These are phyloP conservation scores for Ogataea trehaloabstinens DNA, from an alignment of 805 yeast genomes.

Conservation along the genomic window DNA sequence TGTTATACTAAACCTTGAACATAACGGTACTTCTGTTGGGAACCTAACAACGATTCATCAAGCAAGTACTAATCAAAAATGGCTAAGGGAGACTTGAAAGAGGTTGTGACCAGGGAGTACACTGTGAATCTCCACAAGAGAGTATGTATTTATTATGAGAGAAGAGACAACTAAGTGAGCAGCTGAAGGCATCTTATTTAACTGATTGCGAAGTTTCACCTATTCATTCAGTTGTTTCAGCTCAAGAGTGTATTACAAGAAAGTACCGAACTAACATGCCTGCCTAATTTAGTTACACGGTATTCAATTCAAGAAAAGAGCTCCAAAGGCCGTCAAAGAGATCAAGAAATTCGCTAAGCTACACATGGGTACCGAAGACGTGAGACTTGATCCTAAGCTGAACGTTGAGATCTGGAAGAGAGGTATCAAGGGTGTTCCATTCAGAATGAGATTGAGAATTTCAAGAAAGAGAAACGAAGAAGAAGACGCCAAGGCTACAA, in stretches of 20 bases:
- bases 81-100: slow-evolving; percentile 72
- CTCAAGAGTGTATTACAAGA: neutral
- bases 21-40: too few species aligned
- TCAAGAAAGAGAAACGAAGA: slow-evolving; percentile 98
- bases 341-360: slow-evolving; percentile 97
- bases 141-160: slow-evolving; percentile 68
- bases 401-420: slow-evolving; percentile 99
- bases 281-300: slow-evolving; percentile 72
- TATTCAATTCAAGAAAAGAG: slow-evolving; percentile 98
- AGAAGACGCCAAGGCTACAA: slow-evolving; percentile 97
- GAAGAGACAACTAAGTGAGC: neutral
- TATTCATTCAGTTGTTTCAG: neutral
- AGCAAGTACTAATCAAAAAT: slow-evolving; percentile 23
- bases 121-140: slow-evolving; percentile 99
- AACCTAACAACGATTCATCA: neutral
- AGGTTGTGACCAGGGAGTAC: slow-evolving; percentile 99
- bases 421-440: slow-evolving; percentile 99
- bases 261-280: slow-evolving; percentile 2
- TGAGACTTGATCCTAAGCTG: slow-evolving; percentile 97
- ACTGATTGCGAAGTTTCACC: too few species aligned
- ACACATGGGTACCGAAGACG: slow-evolving; percentile 99
- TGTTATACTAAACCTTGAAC: neutral
- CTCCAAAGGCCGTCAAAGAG: slow-evolving; percentile 99
- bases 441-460: slow-evolving; percentile 97
- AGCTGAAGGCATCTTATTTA: too few species aligned